These are phyloP conservation scores for Colletotrichum cordylinicola DNA, from an alignment of 2,329 filamentous ascomycete genomes.

Conservation along the genomic window DNA sequence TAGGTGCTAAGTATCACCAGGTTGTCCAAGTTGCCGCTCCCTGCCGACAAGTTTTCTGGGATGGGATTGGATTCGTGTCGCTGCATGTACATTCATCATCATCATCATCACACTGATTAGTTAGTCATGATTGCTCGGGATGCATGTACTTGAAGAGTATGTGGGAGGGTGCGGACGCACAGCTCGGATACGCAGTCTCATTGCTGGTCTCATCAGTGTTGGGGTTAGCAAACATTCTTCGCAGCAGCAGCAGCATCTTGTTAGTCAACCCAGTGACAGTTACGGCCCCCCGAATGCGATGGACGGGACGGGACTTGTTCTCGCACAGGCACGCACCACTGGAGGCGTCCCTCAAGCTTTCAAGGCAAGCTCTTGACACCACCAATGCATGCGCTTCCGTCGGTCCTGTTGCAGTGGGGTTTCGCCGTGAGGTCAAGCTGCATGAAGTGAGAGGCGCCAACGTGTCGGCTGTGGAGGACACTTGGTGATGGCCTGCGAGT, in stretches of 20 bases:
- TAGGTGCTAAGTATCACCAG: background rate
- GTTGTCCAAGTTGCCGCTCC: background rate
- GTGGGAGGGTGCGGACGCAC: background rate
- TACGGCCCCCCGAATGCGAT: background rate
- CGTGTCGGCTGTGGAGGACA: background rate
- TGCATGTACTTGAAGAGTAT: background rate
- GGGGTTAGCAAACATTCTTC: background rate
- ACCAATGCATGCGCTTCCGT: background rate
- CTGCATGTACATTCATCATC: background rate
- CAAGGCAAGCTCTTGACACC: background rate
- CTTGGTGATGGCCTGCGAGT: background rate
- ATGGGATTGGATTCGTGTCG: background rate
- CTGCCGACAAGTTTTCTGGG: background rate
- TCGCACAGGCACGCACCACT: background rate
- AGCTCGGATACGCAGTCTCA: background rate
- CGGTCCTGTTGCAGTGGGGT: background rate
- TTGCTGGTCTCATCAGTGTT: background rate
- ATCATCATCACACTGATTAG: background rate
- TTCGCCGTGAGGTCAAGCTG: slow-evolving; percentile 4
- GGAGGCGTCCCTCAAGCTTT: background rate
- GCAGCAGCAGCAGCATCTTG: background rate
- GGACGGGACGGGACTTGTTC: background rate
- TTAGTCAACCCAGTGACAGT: background rate
- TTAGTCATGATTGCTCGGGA: background rate
- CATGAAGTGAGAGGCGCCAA: background rate